Evolutionary conservation across 352 stramenopile genomes (phyloP).

Genomic region (Pythium sukuiense): DNA sequence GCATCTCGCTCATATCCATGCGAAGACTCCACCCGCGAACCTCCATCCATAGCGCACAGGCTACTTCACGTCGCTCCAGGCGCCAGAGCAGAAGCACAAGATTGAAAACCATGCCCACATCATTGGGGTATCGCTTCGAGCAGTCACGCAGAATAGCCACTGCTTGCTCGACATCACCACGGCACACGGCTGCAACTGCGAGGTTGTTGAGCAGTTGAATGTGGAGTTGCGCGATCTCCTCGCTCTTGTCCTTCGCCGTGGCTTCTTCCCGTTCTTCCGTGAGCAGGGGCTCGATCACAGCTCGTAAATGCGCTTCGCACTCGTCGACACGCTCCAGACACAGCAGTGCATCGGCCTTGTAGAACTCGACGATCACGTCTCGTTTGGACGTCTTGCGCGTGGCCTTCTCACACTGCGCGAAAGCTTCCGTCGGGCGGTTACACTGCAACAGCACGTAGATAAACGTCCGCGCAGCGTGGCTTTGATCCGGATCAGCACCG

Average conservation of each 20-base stretch:
- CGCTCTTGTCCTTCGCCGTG: background rate
- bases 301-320: constrained; percentile 44
- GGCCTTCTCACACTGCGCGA: constrained; percentile 40
- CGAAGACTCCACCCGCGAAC: constrained; percentile 50
- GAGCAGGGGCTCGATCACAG: constrained; percentile 33
- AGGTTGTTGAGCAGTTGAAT: constrained; percentile 78
- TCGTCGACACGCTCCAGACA: constrained; percentile 73
- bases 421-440: constrained; percentile 46
- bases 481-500: background rate
- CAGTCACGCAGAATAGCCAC: constrained; percentile 49
- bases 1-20: constrained; percentile 31
- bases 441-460: constrained; percentile 69
- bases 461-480: constrained; percentile 26
- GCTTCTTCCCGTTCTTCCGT: background rate
- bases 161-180: constrained; percentile 32
- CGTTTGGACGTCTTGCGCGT: background rate
- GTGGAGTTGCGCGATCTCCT: constrained; percentile 41
- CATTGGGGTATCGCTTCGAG: constrained; percentile 39
- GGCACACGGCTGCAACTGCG: constrained; percentile 50
- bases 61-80: constrained; percentile 39
- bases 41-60: constrained; percentile 71
- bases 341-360: constrained; percentile 75
- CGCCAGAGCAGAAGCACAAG: constrained; percentile 76
- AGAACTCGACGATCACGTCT: constrained; percentile 37
- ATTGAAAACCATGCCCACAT: constrained; percentile 64